phyloP scores from a whole-genome alignment of 2,329 filamentous ascomycete genomes.

The Monosporascus sp. region DNA sequence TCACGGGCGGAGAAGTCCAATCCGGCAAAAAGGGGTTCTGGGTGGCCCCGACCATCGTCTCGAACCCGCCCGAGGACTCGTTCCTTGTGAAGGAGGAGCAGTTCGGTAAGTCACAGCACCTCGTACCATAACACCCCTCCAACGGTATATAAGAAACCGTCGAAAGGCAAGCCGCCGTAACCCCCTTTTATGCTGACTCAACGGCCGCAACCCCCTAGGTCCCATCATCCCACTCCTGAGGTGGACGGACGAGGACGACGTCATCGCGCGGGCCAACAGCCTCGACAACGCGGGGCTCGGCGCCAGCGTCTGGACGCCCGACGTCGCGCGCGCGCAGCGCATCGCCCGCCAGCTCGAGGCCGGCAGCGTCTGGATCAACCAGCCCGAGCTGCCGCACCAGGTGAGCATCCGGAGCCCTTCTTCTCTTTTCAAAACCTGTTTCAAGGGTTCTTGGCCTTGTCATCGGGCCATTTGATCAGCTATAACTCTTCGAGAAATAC shows the following conservation, averaged over 20 bases:
- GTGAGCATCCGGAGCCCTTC: too few species aligned
- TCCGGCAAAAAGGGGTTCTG: conserved; percentile 46
- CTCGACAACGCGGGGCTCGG: conserved; percentile 89
- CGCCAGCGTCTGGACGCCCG: conserved; percentile 56
- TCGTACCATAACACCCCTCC: too few species aligned
- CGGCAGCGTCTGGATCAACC: conserved; percentile 58
- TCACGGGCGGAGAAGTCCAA: conserved; percentile 40
- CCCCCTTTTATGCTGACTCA: background rate
- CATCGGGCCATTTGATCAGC: too few species aligned
- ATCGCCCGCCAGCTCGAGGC: conserved; percentile 52
- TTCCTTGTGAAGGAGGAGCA: conserved; percentile 55
- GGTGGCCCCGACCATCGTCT: conserved; percentile 54
- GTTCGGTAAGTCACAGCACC: conserved; percentile 41
- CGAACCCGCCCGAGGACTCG: conserved; percentile 51
- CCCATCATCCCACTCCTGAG: conserved; percentile 60
- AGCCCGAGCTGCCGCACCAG: conserved; percentile 25
- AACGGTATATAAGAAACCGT: too few species aligned
- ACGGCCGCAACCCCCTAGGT: conserved; percentile 24
- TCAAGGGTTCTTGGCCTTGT: too few species aligned
- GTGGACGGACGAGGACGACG: conserved; percentile 58
- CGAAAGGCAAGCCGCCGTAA: background rate
- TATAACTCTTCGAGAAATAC: too few species aligned
- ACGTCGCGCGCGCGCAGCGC: conserved; percentile 43
- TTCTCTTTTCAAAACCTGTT: too few species aligned
- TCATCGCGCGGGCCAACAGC: conserved; percentile 58